A percentile compares a stretch with the other conserved stretches of the same genome.
Evolutionary conservation across 2,329 filamentous ascomycete genomes (phyloP).

Genomic region (Dactylellina cionopaga): DNA sequence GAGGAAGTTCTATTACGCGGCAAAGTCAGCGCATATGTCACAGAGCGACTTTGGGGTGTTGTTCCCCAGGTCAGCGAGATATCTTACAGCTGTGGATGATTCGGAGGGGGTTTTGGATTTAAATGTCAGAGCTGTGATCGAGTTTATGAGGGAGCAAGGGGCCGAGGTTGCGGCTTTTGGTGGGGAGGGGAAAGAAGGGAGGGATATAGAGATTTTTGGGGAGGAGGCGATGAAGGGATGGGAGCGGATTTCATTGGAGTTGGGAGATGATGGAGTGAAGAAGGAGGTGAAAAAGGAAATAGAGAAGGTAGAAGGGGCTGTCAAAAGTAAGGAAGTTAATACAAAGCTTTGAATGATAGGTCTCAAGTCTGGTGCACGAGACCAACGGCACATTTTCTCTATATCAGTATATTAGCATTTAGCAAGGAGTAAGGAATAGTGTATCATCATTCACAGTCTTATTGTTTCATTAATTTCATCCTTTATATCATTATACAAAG

Average conservation of each 20-base stretch:
- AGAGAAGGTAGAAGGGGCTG: background rate
- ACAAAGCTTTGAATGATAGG: too few species aligned
- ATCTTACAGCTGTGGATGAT: slow-evolving; percentile 68
- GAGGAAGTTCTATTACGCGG: slow-evolving; percentile 79
- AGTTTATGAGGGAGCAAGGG: slow-evolving; percentile 58
- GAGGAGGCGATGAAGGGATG: slow-evolving; percentile 61
- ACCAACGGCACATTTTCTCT: too few species aligned
- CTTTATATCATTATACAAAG: too few species aligned
- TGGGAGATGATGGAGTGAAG: slow-evolving; percentile 55
- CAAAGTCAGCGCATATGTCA: slow-evolving; percentile 78
- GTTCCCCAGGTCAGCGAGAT: slow-evolving; percentile 76
- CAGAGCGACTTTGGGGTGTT: slow-evolving; percentile 86
- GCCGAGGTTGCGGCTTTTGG: slow-evolving; percentile 15
- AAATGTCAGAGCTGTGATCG: slow-evolving; percentile 70
- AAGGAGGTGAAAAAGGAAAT: slow-evolving; percentile 10
- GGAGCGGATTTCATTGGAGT: slow-evolving; percentile 59
- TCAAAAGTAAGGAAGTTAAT: background rate
- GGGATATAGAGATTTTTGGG: slow-evolving; percentile 65
- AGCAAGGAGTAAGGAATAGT: too few species aligned
- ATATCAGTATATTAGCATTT: too few species aligned
- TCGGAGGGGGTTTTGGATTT: slow-evolving; percentile 70
- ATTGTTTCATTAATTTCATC: too few species aligned
- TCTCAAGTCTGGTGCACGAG: too few species aligned
- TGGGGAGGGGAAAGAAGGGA: slow-evolving; percentile 64
- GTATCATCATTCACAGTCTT: too few species aligned